phyloP scores from a whole-genome alignment of 2,329 filamentous ascomycete species.

The Mollisia scopiformis region DNA sequence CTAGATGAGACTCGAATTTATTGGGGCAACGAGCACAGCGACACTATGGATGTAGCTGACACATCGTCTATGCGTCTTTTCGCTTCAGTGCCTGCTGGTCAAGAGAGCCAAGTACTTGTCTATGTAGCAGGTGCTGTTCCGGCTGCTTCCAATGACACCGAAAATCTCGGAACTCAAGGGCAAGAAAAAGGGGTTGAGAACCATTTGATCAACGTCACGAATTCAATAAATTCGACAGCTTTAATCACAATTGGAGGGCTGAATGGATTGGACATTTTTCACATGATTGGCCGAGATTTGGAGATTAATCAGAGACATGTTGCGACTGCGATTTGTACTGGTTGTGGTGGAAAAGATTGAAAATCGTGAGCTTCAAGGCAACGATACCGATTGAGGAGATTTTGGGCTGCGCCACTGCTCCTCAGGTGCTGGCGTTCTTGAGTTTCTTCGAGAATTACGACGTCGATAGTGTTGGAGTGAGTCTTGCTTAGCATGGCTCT shows the following conservation, averaged over 20 bases:
- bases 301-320: neutral
- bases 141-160: neutral
- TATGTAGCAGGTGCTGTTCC: neutral
- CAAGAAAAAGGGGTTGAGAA: neutral
- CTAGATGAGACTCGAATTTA: neutral
- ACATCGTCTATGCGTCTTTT: neutral
- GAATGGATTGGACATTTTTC: neutral
- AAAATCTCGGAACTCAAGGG: neutral
- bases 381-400: neutral
- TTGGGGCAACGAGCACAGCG: neutral
- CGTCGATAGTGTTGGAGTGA: neutral
- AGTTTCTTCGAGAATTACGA: neutral
- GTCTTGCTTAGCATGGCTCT: neutral
- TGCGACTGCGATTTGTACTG: neutral
- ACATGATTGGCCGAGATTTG: neutral
- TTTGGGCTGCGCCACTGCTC: neutral
- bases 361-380: neutral
- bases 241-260: neutral
- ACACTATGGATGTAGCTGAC: neutral
- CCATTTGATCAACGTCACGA: neutral
- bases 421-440: neutral
- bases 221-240: neutral
- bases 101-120: neutral
- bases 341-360: neutral
- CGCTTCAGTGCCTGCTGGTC: neutral